phyloP scores from a whole-genome alignment of 768 basidiomycete genomes.

The Trichaptum fuscoviolaceum region DNA sequence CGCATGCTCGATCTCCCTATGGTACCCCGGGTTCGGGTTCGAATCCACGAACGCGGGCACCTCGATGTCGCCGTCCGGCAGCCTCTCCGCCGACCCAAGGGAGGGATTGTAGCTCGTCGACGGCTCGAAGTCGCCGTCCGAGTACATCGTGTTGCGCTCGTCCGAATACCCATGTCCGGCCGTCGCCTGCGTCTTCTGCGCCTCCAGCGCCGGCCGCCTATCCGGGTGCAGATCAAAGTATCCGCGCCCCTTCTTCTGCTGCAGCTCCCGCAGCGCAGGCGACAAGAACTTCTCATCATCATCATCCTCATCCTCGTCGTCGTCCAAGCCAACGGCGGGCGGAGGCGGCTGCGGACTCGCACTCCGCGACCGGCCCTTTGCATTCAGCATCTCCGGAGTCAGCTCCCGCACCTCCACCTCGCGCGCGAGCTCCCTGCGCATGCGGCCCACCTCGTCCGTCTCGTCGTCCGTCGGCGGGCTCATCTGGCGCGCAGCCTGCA shows the following conservation, averaged over 20 bases:
- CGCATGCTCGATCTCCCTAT: constrained; percentile 20
- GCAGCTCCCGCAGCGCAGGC: constrained; percentile 6
- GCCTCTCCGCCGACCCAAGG: constrained; percentile 23
- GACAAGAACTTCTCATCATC: constrained; percentile 24
- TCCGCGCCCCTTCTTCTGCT: constrained; percentile 38
- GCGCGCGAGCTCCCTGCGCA: constrained; percentile 15
- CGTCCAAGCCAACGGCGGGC: constrained; percentile 19
- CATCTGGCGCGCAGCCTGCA: constrained; percentile 44
- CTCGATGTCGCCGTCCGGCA: constrained; percentile 25
- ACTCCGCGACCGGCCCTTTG: constrained; percentile 10
- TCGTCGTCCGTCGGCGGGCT: constrained; percentile 39
- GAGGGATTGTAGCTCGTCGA: constrained; percentile 7
- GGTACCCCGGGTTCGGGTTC: constrained; percentile 12
- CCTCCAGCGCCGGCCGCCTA: constrained; percentile 37
- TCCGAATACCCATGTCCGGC: not conserved
- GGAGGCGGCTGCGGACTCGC: not conserved
- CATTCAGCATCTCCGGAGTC: constrained; percentile 2
- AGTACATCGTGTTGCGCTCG: constrained; percentile 1
- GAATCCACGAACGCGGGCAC: constrained; percentile 26
- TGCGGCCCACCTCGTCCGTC: constrained; percentile 22
- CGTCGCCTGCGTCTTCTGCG: constrained; percentile 24
- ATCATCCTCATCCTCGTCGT: constrained; percentile 23
- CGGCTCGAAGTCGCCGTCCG: constrained; percentile 2
- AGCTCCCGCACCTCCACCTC: constrained; percentile 12
- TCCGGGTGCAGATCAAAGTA: constrained; percentile 83